A percentile compares a stretch with the other conserved stretches of the same genome.
Evolutionary conservation across 768 basidiomycete genomes (phyloP).

Genomic region (Macrolepiota dolichaula): DNA sequence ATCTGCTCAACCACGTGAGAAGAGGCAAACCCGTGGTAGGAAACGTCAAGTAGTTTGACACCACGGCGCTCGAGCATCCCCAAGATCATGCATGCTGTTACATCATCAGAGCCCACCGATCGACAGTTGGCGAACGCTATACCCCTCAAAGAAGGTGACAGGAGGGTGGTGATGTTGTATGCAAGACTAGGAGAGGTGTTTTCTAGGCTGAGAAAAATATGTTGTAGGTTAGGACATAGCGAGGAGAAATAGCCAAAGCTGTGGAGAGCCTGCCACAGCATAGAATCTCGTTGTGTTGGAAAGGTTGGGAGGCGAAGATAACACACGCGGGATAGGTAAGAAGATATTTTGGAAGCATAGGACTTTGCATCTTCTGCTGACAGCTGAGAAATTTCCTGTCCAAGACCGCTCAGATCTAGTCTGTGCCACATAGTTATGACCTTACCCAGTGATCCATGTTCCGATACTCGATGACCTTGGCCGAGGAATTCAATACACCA

Average conservation of each 20-base stretch:
- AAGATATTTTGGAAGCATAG: neutral
- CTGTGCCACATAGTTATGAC: neutral
- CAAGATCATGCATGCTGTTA: neutral
- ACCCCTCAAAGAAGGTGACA: neutral
- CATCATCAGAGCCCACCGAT: neutral
- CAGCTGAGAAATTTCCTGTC: neutral
- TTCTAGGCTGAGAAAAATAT: neutral
- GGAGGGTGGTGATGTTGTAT: neutral
- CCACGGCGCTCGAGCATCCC: neutral
- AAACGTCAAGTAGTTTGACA: neutral
- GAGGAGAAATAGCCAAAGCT: neutral
- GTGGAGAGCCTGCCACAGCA: neutral
- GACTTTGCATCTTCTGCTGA: neutral
- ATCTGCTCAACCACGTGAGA: neutral
- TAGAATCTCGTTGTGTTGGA: neutral
- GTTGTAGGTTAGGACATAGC: neutral
- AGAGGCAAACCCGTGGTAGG: neutral
- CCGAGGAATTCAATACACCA: neutral
- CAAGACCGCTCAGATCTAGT: neutral
- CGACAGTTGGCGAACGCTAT: neutral
- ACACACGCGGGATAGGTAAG: neutral
- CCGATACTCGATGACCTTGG: neutral
- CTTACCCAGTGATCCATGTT: neutral
- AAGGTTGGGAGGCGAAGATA: neutral
- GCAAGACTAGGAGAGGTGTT: neutral